Evolutionary conservation across 2,329 filamentous ascomycete species (phyloP), one percentile per base, ranked within the genome.

Genomic region (Colletotrichum liaoningense): DNA sequence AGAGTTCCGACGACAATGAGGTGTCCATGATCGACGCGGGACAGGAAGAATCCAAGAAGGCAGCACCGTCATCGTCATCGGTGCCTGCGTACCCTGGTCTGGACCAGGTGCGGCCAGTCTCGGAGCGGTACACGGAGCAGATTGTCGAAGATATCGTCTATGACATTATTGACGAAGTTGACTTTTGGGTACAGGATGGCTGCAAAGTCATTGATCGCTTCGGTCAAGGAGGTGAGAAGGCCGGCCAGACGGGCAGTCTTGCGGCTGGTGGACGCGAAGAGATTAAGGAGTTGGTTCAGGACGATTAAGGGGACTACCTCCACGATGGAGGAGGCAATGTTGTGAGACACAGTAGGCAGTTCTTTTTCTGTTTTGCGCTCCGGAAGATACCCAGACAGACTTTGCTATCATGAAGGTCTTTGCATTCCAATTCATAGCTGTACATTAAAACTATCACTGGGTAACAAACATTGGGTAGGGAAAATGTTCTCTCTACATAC

Each of bases 111-210:
- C 88, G 90, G 42, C 86, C 94, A 0, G 86, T 98, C 26, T 89
- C 91, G 8, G 94, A 97, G 74, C 90, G 97, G 38, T 98, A 95
- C 82, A 91, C 92, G 72, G 95, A 99, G 80, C 96, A 98, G 85
- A 95, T 99, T 74, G 95, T 93, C 16, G 97, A 99, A 84, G 97
- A 99, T 79, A 88, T 98, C 28, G 89, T 98, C 35, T 98, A 95
- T 81, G 97, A 99, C 82, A 89, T 99, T 66, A 88, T 98, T 38
- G 97, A 99, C 79, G 97, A 99, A 83, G 94, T 97, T 62, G 95
- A 97, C 84, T 97, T 94, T 84, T 97, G 91, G 92, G 88, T 92
- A 81, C 90, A 94, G 79, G 94, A 95, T 75, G 88, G 88, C 28
- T 86, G 86, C 9, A 85, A 84, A 73, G 84, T 86, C 9, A 84